phyloP scores from a whole-genome alignment of 2,329 filamentous ascomycete genomes.

The Pseudopyricularia javanii region DNA sequence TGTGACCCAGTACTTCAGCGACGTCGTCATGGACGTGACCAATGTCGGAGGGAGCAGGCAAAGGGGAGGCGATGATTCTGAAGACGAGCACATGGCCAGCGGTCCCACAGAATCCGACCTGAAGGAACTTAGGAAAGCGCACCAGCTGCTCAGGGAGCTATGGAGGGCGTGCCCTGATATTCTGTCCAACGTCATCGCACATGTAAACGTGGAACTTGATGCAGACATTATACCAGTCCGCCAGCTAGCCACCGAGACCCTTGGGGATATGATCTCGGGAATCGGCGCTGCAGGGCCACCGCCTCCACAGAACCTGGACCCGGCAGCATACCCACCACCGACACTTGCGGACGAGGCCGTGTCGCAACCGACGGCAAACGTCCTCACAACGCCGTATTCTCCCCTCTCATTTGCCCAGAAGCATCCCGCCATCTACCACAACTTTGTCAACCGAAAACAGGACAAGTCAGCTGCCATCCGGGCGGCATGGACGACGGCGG shows the following conservation, averaged over 20 bases:
- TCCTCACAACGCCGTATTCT: constrained; percentile 71
- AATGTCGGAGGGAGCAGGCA: constrained; percentile 39
- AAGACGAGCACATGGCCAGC: constrained; percentile 45
- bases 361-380: constrained; percentile 37
- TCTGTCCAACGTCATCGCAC: constrained; percentile 84
- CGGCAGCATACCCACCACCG: constrained; percentile 71
- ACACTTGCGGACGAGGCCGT: constrained; percentile 47
- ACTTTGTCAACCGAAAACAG: constrained; percentile 72
- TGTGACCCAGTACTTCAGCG: constrained; percentile 92
- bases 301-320: constrained; percentile 58
- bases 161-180: constrained; percentile 87
- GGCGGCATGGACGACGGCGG: constrained; percentile 72
- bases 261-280: constrained; percentile 88
- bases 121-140: constrained; percentile 79
- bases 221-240: constrained; percentile 83
- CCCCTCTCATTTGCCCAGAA: constrained; percentile 82
- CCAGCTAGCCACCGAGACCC: constrained; percentile 79
- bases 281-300: constrained; percentile 87
- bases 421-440: constrained; percentile 66
- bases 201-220: constrained; percentile 82
- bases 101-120: constrained; percentile 74
- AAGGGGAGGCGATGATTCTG: constrained; percentile 46
- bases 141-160: constrained; percentile 77
- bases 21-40: constrained; percentile 84
- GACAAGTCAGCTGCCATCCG: constrained; percentile 79